Evolutionary conservation across 176 grass and related monocot species (phyloP).

Genomic region (Musa troglodytarum): DNA sequence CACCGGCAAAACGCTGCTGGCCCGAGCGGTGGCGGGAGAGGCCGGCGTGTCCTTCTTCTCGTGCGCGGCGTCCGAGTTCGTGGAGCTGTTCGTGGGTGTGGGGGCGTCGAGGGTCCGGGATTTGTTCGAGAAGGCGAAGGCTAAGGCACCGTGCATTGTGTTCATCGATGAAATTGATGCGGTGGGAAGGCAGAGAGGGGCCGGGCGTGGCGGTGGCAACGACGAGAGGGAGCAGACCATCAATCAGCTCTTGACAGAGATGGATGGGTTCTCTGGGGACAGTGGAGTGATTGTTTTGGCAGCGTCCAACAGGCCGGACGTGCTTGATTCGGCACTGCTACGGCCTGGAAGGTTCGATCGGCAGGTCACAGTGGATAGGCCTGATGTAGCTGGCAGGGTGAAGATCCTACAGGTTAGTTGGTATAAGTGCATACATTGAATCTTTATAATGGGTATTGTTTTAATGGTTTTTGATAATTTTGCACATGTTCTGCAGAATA

Average conservation of each 20-base stretch:
- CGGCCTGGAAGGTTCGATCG: slow-evolving; percentile 84
- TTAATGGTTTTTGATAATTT: too few relatives aligned
- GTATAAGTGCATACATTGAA: neutral
- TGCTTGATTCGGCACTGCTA: slow-evolving; percentile 58
- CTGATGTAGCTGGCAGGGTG: slow-evolving; percentile 80
- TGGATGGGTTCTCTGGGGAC: slow-evolving; percentile 91
- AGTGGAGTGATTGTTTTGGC: slow-evolving; percentile 92
- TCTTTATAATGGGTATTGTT: neutral
- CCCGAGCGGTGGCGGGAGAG: slow-evolving; percentile 81
- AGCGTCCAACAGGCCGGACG: slow-evolving; percentile 76
- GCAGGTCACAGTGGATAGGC: slow-evolving; percentile 88
- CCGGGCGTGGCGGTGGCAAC: slow-evolving; percentile 77
- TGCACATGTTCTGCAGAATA: too few relatives aligned
- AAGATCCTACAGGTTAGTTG: slow-evolving; percentile 67
- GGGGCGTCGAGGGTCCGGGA: slow-evolving; percentile 85
- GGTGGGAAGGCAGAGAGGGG: slow-evolving; percentile 83
- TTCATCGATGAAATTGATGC: slow-evolving; percentile 98
- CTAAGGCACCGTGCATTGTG: slow-evolving; percentile 95
- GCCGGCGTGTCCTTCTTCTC: slow-evolving; percentile 96
- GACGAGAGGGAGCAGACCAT: slow-evolving; percentile 99
- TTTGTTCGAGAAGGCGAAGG: slow-evolving; percentile 96
- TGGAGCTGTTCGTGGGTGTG: slow-evolving; percentile 84
- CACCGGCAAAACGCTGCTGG: slow-evolving; percentile 77
- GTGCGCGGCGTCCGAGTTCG: slow-evolving; percentile 87
- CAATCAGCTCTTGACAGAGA: slow-evolving; percentile 94